A percentile compares a stretch with the other conserved stretches of the same genome.
These are phyloP conservation scores for Cornus kousa DNA, from an alignment of 148 eudicot species.

Conservation along the genomic window DNA sequence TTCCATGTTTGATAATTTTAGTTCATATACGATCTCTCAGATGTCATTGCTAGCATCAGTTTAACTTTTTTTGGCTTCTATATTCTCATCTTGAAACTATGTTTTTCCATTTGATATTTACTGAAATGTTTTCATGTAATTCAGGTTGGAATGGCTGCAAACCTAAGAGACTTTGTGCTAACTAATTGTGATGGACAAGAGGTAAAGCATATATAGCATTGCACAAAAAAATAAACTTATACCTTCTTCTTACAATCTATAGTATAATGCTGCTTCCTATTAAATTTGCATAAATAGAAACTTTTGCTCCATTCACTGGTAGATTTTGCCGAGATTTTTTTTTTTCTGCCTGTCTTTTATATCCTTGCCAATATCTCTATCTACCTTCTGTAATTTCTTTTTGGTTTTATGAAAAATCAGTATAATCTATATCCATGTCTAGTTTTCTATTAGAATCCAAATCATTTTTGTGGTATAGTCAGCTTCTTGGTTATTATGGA, in stretches of 20 bases:
- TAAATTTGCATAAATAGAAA: background rate
- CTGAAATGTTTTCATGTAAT: conserved; percentile 9
- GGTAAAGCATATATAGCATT: conserved; percentile 37
- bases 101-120: background rate
- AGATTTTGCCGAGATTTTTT: background rate
- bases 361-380: background rate
- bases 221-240: background rate
- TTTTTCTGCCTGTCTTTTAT: no score
- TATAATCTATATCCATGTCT: no score
- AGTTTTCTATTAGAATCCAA: no score
- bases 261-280: background rate
- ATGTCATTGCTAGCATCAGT: background rate
- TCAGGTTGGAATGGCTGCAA: conserved; percentile 94
- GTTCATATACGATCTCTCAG: background rate
- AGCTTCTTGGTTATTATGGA: no score
- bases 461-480: no score
- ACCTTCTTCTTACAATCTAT: background rate
- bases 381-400: background rate
- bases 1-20: background rate
- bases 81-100: background rate
- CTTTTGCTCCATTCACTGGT: background rate
- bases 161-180: conserved; percentile 72
- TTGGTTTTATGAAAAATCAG: background rate
- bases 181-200: conserved; percentile 71
- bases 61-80: background rate